Base-by-base conservation (phyloP, 2,329 filamentous ascomycete species). In the Fusarium luffae region DNA sequence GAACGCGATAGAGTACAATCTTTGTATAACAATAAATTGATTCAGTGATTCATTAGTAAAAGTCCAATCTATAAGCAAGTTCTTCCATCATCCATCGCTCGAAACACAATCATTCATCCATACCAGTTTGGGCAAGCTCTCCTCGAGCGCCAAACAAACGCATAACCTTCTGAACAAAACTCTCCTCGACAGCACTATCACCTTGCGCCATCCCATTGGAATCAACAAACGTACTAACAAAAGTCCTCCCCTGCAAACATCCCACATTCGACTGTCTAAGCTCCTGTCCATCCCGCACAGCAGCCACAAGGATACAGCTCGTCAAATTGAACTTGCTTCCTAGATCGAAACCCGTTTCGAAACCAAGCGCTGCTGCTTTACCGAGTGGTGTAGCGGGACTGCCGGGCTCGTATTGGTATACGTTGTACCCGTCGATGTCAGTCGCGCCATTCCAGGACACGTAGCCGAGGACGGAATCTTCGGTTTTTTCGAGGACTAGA, bases 401-500 rank as follows among this genome's bases (percentile, higher is more conserved):
- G 18, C 59, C 59, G 10, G 42, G 30, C 9, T 68, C 57, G 0
- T 66, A 34, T 0, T 52, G 12, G 28, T 76, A 76, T 1, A 76
- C 43, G 11, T 73, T 73, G 66, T 74, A 76, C 2, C 48, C 13
- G 2, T 74, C 66, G 3, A 76, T 66, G 4, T 75, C 74, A 1
- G 74, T 76, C 4, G 72, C 74, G 0, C 74, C 74, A 37, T 76
- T 76, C 74, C 74, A 76, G 50, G 68, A 74, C 3, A 76, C 69
- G 19, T 69, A 75, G 6, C 67, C 71, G 2, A 56, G 41, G 1
- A 68, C 32, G 0, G 34, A 32, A 0, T 57, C 52, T 1, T 21
- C n/a, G 1, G 19, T 43, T 34, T 60, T 66, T 14, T 75, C 72
- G 0, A 74, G 14, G 0, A 68, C 68, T 2, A 75, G 54, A 0